Evolutionary conservation across 106 monocot species (phyloP), one percentile per base, ranked within the genome.

Genomic region (Phalaenopsis equestris): DNA sequence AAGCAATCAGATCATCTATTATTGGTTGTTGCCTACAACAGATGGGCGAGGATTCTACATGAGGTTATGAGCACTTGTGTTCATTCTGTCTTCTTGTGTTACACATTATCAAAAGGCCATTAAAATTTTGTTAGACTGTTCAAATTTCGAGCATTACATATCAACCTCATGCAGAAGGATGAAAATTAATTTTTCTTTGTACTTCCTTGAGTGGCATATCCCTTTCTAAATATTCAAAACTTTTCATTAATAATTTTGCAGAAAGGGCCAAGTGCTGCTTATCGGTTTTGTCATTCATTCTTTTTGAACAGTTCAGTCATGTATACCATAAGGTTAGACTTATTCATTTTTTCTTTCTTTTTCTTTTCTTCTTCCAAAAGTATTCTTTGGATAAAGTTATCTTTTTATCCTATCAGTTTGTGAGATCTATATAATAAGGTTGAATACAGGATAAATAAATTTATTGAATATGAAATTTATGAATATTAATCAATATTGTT

Each of bases 251-350:
- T 84, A 43, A 70, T 76, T 45, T 82, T 92, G 84, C 88, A 99
- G 98, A 84, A 92, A 83, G 98, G 98, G 75, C 57, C 86, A 74
- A 94, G 84, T 84, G 89, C 94, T 87, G 98, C 94, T 55, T 85
- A 92, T 19, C 86, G 87, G 16, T 95, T 99, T 90, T 99, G 98
- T 48, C 86, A 80, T 81, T 91, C 92, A 55, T 89, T 85, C 84
- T 94, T 89, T 76, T 79, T 99, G 65, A 99, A 87, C 77, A 93
- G 88, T 87, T 91, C 98, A 58, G 90, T 99, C 24, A 91, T 99
- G 98, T 86, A 93, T 72, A 93, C 86, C 86, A 86, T 94, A 93
- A 99, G 98, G 98, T 99, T 68, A 81, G 79, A 42, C 42, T 16
- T 72, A 42, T 81, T 76, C 38, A 57, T 82, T 37, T 19, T 14